Evolutionary conservation across 2,329 filamentous ascomycete genomes (phyloP), one percentile per base, ranked within the genome.

Genomic region (Aspergillus vadensis): DNA sequence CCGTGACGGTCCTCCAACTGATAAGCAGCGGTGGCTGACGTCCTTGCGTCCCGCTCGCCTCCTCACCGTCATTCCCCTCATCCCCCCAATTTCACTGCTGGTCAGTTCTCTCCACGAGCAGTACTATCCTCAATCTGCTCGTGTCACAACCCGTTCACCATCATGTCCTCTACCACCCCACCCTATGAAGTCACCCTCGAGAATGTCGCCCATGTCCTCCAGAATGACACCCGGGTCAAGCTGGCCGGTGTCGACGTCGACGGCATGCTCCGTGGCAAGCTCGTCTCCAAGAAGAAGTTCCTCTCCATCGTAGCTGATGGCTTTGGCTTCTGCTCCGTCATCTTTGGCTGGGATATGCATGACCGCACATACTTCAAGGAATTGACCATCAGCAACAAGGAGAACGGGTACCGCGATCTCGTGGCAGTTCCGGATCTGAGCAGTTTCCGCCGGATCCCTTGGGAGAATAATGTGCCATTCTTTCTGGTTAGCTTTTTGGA

Each of bases 261-360:
- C 73, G 92, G 92, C 55, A 86, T 92, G 55, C 82, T 97, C 58
- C 91, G 92, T 58, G 92, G 92, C 68, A 97, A 97, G 80, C 84
- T 97, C 63, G 88, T 97, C 78, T 91, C 91, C 69, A 96, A 96
- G 83, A 90, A 89, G 74, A 97, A 97, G 80, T 97, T 97, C 77
- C 81, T 97, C 39, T 91, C 90, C 30, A 85, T 97, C 56, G 89
- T 88, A n/a, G 78, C 85, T 44, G 84, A 87, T 48, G 93, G 92
- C 55, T 97, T 97, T 69, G 93, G 92, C 57, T 97, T 97, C 82
- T 97, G 93, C 81, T 95, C 91, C 19, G 92, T 97, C 67, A 87
- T 97, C 66, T 97, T 96, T 71, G 92, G 93, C 74, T 97, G 93
- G 93, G 92, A 97, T 77, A 96, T 97, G 91, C 92, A 97, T 77